phyloP scores from a whole-genome alignment of 345 rosid species.

The Citrus inodora region DNA sequence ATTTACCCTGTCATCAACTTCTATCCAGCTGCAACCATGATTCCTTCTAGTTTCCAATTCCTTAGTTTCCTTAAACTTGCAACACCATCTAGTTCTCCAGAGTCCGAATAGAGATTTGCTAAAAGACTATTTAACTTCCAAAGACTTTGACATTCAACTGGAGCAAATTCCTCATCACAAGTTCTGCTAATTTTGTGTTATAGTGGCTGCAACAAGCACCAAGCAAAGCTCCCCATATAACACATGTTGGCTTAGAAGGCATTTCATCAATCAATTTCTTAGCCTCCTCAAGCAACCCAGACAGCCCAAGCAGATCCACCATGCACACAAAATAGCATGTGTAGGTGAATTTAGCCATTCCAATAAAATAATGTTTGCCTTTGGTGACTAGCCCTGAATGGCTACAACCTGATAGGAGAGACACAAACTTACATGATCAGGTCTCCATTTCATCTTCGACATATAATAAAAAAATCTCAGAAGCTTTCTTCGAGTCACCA shows the following conservation, averaged over 20 bases:
- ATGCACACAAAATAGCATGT: conserved; percentile 19
- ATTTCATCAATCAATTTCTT: conserved; percentile 17
- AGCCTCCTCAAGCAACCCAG: conserved; percentile 24
- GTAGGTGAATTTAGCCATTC: conserved; percentile 16
- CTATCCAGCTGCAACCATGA: conserved; percentile 28
- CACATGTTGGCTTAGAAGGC: conserved; percentile 24
- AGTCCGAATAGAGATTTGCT: conserved; percentile 17
- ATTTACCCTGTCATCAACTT: conserved; percentile 12
- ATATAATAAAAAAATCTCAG: conserved; percentile 17
- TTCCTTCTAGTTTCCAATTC: conserved; percentile 11
- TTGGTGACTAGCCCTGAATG: conserved; percentile 24
- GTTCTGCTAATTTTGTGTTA: conserved; percentile 21
- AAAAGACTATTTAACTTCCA: conserved; percentile 17
- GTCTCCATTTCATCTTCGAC: conserved; percentile 8
- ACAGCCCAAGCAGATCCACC: conserved; percentile 30
- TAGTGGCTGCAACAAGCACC: conserved; percentile 20
- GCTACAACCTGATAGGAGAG: conserved; percentile 28
- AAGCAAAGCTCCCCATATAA: conserved; percentile 23
- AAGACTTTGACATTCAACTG: conserved; percentile 11
- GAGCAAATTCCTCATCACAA: conserved; percentile 13
- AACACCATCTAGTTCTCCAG: conserved; percentile 21
- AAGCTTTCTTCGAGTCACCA: conserved; percentile 18
- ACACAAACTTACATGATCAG: conserved; percentile 20
- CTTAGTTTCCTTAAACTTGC: conserved; percentile 19
- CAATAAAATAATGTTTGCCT: conserved; percentile 22